Evolutionary conservation across 2,329 filamentous ascomycete genomes (phyloP).

Genomic region (Plenodomus lindquistii): DNA sequence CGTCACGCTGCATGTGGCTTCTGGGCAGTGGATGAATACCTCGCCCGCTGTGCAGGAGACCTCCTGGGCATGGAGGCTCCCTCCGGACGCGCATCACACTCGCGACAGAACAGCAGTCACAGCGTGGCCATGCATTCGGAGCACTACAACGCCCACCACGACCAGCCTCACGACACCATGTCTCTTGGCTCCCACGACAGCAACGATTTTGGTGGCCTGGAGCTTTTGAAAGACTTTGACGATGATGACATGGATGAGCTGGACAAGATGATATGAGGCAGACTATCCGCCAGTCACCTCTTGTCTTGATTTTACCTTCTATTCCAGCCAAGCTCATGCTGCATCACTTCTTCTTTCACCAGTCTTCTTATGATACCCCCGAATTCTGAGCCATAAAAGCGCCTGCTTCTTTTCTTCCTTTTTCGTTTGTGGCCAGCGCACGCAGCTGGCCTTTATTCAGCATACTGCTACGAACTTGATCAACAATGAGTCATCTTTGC

Average conservation of each 20-base stretch:
- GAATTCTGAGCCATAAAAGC: no score
- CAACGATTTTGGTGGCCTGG: conserved; percentile 35
- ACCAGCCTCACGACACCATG: conserved; percentile 11
- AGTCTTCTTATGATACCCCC: no score
- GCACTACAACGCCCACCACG: not conserved
- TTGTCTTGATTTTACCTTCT: not conserved
- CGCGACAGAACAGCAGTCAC: conserved; percentile 6
- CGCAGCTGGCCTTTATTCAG: no score
- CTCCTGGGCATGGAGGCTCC: conserved; percentile 34
- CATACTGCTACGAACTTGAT: no score
- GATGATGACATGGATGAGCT: conserved; percentile 29
- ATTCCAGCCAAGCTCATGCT: not conserved
- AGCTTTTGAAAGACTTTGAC: conserved; percentile 36
- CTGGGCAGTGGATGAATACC: conserved; percentile 44
- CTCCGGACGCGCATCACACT: not conserved
- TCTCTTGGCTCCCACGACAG: conserved; percentile 19
- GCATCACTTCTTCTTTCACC: not conserved
- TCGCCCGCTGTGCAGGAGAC: conserved; percentile 41
- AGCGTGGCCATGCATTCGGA: not conserved
- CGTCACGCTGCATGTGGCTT: conserved; percentile 44
- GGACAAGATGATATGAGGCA: not conserved
- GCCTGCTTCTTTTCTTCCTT: no score
- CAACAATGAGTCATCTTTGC: no score
- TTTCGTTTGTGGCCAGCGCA: no score
- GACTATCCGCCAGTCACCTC: not conserved